A percentile compares a stretch with the other conserved stretches of the same genome.
Conservation (phyloP, 768 basidiomycete species). For the Kwoniella europaea region DNA sequence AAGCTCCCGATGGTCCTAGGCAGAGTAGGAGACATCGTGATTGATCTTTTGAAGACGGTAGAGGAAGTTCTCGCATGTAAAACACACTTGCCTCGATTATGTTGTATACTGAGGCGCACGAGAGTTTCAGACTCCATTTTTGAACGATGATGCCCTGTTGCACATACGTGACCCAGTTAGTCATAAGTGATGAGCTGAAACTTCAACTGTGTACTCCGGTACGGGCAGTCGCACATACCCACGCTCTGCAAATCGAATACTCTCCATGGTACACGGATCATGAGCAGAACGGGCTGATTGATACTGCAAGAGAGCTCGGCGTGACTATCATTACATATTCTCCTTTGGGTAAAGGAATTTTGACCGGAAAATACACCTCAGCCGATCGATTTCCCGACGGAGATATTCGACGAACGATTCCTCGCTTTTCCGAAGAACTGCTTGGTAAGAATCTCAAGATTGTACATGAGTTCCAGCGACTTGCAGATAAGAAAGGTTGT, state of each 20-base stretch:
- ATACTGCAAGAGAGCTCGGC: slow-evolving; percentile 60
- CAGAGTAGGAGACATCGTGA: not conserved
- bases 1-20: slow-evolving; percentile 4
- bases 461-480: slow-evolving; percentile 55
- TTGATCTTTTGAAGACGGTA: not conserved
- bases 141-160: no score
- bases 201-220: no score
- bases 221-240: slow-evolving; percentile 44
- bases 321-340: slow-evolving; percentile 61
- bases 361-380: slow-evolving; percentile 50
- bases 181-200: no score
- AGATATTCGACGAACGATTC: slow-evolving; percentile 42
- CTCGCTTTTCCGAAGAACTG: slow-evolving; percentile 57
- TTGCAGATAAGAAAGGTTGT: slow-evolving; percentile 56
- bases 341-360: slow-evolving; percentile 59
- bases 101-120: not conserved
- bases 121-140: no score
- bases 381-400: no score
- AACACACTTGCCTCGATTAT: not conserved
- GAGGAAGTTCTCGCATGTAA: not conserved
- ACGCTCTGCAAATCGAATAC: slow-evolving; percentile 55
- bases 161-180: no score
- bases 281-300: slow-evolving; percentile 51
- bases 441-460: slow-evolving; percentile 58
- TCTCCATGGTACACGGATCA: slow-evolving; percentile 54